A percentile compares a stretch with the other conserved stretches of the same genome.
phyloP scores from a whole-genome alignment of 225 moss, liverwort and hornwort species.

The Sphagnum contortum region DNA sequence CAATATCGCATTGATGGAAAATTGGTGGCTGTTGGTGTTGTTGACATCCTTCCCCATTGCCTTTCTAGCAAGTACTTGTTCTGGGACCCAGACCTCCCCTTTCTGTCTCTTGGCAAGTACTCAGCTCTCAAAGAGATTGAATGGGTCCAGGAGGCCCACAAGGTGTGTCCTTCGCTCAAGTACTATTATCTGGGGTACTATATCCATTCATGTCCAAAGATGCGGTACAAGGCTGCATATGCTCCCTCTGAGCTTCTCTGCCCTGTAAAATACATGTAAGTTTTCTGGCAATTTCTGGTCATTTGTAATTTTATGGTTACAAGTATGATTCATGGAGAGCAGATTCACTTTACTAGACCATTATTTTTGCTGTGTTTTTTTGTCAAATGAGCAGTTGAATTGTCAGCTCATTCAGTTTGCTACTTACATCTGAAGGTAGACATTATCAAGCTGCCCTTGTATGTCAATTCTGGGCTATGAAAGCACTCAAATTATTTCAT shows the following conservation, averaged over 20 bases:
- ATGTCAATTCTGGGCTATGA: too few relatives aligned
- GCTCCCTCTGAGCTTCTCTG: slow-evolving; percentile 96
- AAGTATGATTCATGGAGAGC: not conserved
- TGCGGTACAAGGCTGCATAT: slow-evolving; percentile 93
- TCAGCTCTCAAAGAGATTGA: slow-evolving; percentile 81
- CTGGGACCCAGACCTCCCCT: slow-evolving; percentile 96
- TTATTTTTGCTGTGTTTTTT: too few relatives aligned
- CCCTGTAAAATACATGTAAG: slow-evolving; percentile 65
- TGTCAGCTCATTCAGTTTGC: too few relatives aligned
- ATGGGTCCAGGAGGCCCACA: slow-evolving; percentile 77
- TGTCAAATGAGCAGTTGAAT: too few relatives aligned
- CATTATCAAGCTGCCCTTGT: too few relatives aligned
- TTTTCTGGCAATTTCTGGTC: not conserved
- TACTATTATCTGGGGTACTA: slow-evolving; percentile 97
- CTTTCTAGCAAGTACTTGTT: slow-evolving; percentile 98
- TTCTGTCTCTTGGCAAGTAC: slow-evolving; percentile 82
- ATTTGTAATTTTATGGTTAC: too few relatives aligned
- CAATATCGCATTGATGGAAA: slow-evolving; percentile 80
- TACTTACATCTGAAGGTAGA: too few relatives aligned
- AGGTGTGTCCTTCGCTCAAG: slow-evolving; percentile 46
- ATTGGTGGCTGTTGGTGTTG: slow-evolving; percentile 89
- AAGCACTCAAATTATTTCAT: too few relatives aligned
- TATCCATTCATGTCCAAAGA: slow-evolving; percentile 97
- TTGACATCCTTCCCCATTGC: slow-evolving; percentile 83
- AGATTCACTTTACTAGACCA: too few relatives aligned